Evolutionary conservation across 2,329 filamentous ascomycete genomes (phyloP).

Genomic region (Arthrobotrys megalospora): DNA sequence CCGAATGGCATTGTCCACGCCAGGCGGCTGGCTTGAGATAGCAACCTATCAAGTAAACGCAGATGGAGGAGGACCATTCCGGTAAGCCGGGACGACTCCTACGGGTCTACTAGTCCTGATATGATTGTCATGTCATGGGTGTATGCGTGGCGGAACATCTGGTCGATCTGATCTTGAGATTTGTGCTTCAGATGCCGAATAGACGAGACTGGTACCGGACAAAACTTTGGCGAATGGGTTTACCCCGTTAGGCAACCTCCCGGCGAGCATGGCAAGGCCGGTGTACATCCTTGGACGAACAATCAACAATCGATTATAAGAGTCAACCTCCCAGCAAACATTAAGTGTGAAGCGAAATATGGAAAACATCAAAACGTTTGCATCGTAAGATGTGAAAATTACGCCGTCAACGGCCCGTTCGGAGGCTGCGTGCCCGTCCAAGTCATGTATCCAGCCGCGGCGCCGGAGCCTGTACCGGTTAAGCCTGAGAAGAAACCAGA

Average conservation of each 20-base stretch:
- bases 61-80: constrained; percentile 8
- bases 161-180: not conserved
- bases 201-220: constrained; percentile 19
- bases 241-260: not conserved
- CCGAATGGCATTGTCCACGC: not conserved
- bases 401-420: constrained; percentile 12
- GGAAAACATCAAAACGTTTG: constrained; percentile 17
- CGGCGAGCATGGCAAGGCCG: not conserved
- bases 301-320: not conserved
- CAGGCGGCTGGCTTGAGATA: not conserved
- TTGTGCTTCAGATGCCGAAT: constrained; percentile 6
- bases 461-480: not conserved
- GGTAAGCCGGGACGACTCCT: too few species aligned
- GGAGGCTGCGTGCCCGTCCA: constrained; percentile 15
- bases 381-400: constrained; percentile 20
- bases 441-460: constrained; percentile 6
- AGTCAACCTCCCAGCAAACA: not conserved
- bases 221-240: constrained; percentile 6
- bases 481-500: not conserved
- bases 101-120: too few species aligned
- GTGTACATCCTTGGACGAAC: not conserved
- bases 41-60: constrained; percentile 2
- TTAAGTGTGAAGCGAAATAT: not conserved
- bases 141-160: too few species aligned
- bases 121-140: too few species aligned